phyloP scores from a whole-genome alignment of 352 stramenopile species.

The Pythium pyrilobum region DNA sequence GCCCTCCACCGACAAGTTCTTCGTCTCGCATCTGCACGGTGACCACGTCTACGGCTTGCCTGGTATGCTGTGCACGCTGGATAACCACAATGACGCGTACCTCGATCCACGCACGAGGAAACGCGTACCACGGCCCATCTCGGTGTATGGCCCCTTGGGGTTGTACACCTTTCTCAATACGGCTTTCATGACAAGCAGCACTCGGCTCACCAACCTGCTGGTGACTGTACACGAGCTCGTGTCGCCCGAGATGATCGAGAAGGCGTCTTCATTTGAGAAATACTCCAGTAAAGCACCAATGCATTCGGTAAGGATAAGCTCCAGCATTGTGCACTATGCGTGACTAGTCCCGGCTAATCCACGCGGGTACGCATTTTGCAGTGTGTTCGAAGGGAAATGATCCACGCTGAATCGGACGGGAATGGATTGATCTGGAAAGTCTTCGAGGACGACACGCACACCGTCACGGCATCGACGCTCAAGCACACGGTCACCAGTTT shows the following conservation, averaged over 20 bases:
- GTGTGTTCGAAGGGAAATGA: slow-evolving; percentile 45
- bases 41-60: slow-evolving; percentile 84
- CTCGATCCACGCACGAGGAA: slow-evolving; percentile 51
- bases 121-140: slow-evolving; percentile 40
- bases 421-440: slow-evolving; percentile 68
- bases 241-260: slow-evolving; percentile 36
- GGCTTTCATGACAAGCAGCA: slow-evolving; percentile 54
- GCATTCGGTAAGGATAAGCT: slow-evolving; percentile 51
- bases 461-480: slow-evolving; percentile 55
- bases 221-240: slow-evolving; percentile 79
- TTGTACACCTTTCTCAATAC: slow-evolving; percentile 78
- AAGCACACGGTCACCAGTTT: slow-evolving; percentile 80
- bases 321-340: no score
- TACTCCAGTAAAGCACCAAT: slow-evolving; percentile 51
- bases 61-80: slow-evolving; percentile 76
- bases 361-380: slow-evolving; percentile 13
- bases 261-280: slow-evolving; percentile 48
- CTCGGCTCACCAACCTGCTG: slow-evolving; percentile 59
- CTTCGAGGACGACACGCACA: slow-evolving; percentile 56
- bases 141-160: slow-evolving; percentile 72
- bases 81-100: slow-evolving; percentile 69
- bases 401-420: slow-evolving; percentile 50
- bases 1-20: slow-evolving; percentile 78
- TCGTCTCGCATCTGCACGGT: slow-evolving; percentile 81
- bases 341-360: no score